phyloP scores from a whole-genome alignment of 257 asterid species.

The Nicotiana paniculata region DNA sequence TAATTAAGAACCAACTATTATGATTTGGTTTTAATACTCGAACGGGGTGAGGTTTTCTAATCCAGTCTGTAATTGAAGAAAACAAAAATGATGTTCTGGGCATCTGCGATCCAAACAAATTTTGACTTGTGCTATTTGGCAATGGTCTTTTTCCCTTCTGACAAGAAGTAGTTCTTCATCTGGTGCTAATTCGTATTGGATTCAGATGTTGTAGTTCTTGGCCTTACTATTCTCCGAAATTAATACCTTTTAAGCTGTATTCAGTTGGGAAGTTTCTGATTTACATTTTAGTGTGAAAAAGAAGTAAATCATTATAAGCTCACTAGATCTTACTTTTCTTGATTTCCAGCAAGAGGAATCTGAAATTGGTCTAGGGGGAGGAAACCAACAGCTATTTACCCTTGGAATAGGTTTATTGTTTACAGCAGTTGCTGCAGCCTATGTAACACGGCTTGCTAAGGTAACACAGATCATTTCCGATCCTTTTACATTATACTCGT shows the following conservation, averaged over 20 bases:
- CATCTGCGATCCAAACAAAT: neutral
- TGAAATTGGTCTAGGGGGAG: conserved; percentile 53
- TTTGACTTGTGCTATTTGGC: neutral
- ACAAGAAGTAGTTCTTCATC: neutral
- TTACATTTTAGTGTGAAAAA: neutral
- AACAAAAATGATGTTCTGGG: neutral
- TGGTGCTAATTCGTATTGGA: neutral
- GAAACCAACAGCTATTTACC: conserved; percentile 50
- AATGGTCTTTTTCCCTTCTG: neutral
- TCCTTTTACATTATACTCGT: neutral
- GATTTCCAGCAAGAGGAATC: conserved; percentile 76
- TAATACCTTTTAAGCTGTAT: neutral
- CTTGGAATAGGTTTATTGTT: conserved; percentile 78
- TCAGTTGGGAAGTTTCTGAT: neutral
- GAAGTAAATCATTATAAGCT: neutral
- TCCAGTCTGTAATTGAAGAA: neutral
- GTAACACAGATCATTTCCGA: conserved; percentile 22
- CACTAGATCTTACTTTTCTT: neutral
- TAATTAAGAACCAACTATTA: neutral
- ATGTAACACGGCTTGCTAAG: conserved; percentile 85
- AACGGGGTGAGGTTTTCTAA: no score
- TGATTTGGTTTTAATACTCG: neutral
- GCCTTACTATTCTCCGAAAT: neutral
- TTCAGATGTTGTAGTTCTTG: neutral
- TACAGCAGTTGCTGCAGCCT: conserved; percentile 81